Base-by-base conservation (phyloP, 2,329 filamentous ascomycete species). In the Alternaria tenuissima region DNA sequence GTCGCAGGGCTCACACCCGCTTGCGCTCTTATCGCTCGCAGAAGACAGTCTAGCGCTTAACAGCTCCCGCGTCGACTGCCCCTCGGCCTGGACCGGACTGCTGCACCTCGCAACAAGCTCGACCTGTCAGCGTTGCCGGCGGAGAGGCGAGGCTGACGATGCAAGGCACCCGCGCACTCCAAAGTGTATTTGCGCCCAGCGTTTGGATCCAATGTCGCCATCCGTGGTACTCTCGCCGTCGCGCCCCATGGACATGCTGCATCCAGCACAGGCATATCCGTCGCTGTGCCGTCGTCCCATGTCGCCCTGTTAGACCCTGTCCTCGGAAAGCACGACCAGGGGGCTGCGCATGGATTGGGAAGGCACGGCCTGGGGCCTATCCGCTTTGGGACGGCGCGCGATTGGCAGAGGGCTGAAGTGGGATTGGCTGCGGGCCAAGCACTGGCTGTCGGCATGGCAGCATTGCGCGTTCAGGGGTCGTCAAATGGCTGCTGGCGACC, bases 21-120 rank as follows among this genome's bases (percentile, higher is more conserved):
- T 65, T 61, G 63, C 63, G 59, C 64, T 63, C 67, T 70, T 71
- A 71, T 71, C 69, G 63, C 63, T 59, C 55, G 51, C 30, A 36
- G 55, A 59, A 62, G 44, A 55, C 52, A 32, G 67, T 38, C 55
- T 70, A 70, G 67, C 59, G 65, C 61, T 26, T 44, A 36, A 58
- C 52, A 57, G 56, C 58, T 67, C 63, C 64, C 64, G 66, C 62
- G 52, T 42, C 39, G 47, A 51, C 44, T 26, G 24, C 54, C 42
- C 47, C 47, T 56, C 59, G 59, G 61, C 59, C 39, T 57, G 56
- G 56, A 51, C 56, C 56, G 34, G 55, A 57, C 60, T 55, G 41
- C 43, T 54, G 57, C 52, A 52, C 46, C 44, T 44, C 32, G 34
- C 42, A 32, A 28, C 46, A 47, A 36, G 41, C 4, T 39, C 38